phyloP scores from a whole-genome alignment of 1,284 basidiomycete genomes.

The Sporisorium graminicola region DNA sequence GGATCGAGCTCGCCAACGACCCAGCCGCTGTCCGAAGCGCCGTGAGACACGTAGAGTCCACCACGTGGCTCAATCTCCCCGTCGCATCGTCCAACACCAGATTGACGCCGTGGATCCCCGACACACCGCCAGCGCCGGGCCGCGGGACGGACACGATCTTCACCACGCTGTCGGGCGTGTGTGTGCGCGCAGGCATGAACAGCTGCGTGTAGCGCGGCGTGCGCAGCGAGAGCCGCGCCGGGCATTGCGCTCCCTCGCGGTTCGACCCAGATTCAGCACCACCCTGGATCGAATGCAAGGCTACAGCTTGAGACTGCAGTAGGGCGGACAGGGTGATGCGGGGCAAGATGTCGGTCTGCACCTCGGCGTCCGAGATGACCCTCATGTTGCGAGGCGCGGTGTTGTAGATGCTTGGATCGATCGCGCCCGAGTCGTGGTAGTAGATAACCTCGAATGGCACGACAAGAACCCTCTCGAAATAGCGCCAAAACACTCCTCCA shows the following conservation, averaged over 20 bases:
- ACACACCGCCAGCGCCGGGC: neutral
- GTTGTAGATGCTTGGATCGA: too few species aligned
- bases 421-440: too few species aligned
- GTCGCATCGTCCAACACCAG: conserved; percentile 19
- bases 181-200: conserved; percentile 35
- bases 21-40: conserved; percentile 34
- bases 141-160: conserved; percentile 33
- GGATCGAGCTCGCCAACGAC: conserved; percentile 13
- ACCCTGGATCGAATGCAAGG: conserved; percentile 10
- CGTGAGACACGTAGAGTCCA: conserved; percentile 19
- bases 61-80: conserved; percentile 7
- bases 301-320: conserved; percentile 18
- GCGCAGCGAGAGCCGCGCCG: conserved; percentile 4
- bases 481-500: neutral
- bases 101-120: conserved; percentile 25
- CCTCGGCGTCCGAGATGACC: conserved; percentile 4
- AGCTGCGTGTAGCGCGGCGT: conserved; percentile 28
- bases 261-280: too few species aligned
- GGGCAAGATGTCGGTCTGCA: neutral
- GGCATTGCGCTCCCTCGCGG: conserved; percentile 16
- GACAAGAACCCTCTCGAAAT: neutral
- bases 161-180: conserved; percentile 6
- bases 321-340: neutral
- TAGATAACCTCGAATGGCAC: too few species aligned
- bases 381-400: neutral